phyloP scores from a whole-genome alignment of 2,329 filamentous ascomycete species.

The Colletotrichum endophyticum region DNA sequence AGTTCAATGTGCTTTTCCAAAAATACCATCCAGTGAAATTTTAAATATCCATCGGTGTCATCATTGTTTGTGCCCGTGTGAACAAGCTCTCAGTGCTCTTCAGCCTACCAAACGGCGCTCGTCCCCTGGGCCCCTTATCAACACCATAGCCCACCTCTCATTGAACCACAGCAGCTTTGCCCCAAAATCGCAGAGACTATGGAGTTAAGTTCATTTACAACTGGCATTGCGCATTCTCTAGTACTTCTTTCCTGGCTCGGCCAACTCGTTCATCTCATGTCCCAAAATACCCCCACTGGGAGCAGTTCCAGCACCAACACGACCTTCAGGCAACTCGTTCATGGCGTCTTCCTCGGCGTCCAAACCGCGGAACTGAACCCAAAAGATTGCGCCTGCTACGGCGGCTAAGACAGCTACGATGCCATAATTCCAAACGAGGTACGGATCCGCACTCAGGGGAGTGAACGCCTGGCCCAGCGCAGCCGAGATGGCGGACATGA shows the following conservation, averaged over 20 bases:
- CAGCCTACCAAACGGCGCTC: not conserved
- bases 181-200: not conserved
- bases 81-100: not conserved
- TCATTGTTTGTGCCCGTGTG: not conserved
- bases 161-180: not conserved
- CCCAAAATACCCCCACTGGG: not conserved
- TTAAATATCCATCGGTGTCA: not conserved
- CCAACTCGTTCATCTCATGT: not conserved
- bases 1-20: not conserved
- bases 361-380: slow-evolving; percentile 65
- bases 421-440: slow-evolving; percentile 77
- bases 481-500: slow-evolving; percentile 71
- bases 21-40: not conserved
- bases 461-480: slow-evolving; percentile 68
- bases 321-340: slow-evolving; percentile 58
- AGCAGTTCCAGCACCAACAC: not conserved
- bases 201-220: not conserved
- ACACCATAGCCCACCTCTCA: not conserved
- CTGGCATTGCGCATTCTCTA: not conserved
- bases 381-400: slow-evolving; percentile 70
- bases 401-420: slow-evolving; percentile 69
- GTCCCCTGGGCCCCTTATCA: not conserved
- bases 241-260: not conserved
- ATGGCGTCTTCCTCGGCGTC: slow-evolving; percentile 71
- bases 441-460: slow-evolving; percentile 57